A percentile compares a stretch with the other conserved stretches of the same genome.
Conservation (phyloP, 495 filamentous ascomycete species). For the Xylaria grammica region DNA sequence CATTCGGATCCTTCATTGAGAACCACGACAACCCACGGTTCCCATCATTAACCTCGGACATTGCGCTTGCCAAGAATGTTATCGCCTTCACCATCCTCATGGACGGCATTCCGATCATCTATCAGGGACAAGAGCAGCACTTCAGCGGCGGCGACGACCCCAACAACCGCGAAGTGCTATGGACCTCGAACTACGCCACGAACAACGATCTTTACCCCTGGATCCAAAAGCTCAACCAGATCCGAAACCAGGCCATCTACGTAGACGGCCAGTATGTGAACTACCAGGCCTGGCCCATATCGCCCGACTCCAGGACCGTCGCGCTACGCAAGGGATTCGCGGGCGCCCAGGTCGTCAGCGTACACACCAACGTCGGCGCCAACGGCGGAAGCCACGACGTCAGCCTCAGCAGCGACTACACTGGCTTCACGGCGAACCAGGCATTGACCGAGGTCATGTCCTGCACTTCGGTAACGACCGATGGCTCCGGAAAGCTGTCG, state of each 20-base stretch:
- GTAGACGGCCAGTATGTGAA: conserved; percentile 53
- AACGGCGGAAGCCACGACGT: conserved; percentile 52
- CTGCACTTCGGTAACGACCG: conserved; percentile 51
- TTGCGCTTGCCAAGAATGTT: conserved; percentile 66
- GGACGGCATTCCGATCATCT: conserved; percentile 56
- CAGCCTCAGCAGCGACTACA: conserved; percentile 47
- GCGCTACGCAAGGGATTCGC: conserved; percentile 67
- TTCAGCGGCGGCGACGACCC: conserved; percentile 62
- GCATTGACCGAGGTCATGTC: conserved; percentile 56
- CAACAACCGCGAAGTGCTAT: conserved; percentile 73
- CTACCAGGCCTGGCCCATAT: conserved; percentile 61
- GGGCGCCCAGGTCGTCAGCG: conserved; percentile 57
- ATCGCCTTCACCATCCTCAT: conserved; percentile 72
- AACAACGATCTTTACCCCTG: conserved; percentile 61
- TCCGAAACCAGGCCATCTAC: conserved; percentile 61
- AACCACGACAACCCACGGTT: conserved; percentile 79
- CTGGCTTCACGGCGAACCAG: conserved; percentile 45
- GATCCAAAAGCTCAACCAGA: conserved; percentile 61
- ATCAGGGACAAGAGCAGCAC: conserved; percentile 72
- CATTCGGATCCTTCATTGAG: conserved; percentile 68
- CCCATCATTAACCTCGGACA: conserved; percentile 58
- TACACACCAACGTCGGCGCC: conserved; percentile 64
- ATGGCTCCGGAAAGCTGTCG: conserved; percentile 49
- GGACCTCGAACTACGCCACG: conserved; percentile 68
- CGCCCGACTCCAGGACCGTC: conserved; percentile 60